Evolutionary conservation across 2,329 filamentous ascomycete species (phyloP), one percentile per base, ranked within the genome.

Genomic region (Pleomassaria siparia): DNA sequence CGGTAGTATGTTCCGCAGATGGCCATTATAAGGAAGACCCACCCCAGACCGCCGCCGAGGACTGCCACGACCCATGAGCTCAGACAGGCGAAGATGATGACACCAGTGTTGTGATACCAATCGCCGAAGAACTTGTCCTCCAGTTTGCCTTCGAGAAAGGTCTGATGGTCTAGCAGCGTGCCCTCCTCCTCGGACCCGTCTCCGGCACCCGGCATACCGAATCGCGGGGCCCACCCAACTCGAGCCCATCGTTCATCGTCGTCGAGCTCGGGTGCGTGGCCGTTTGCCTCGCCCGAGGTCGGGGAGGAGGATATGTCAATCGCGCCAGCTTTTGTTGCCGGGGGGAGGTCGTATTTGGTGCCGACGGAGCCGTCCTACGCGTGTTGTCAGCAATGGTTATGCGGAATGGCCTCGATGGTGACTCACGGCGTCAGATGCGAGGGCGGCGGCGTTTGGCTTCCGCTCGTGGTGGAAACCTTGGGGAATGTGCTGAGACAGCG

Each of bases 101-200:
- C 76, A n/a, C 79, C 94, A 2, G 91, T 85, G 71, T 99, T 99
- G 72, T 99, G 91, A 71, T 97, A 99, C 94, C 94, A 99, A 70
- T 97, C 88, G 67, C 94, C 94, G 69, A 88, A 99, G 70, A 95
- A 89, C 66, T 89, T 89, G 67, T 97, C 91, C 33, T 92, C 84
- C 28, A 99, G 73, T 70, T 86, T 86, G 50, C 84, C 81, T 67
- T 99, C 95, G 20, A 97, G 71, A 76, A 86, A 89, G 1, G 91
- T 96, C 62, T 91, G 83, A 69, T 96, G 91, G 64, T 99, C 91
- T 30, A 94, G 79, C 63, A 95, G 69, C 50, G 83, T 90, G 37
- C 71, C 71, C 48, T 87, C 85, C 33, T 79, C 76, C n/a, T 78
- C 80, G 32, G 77, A 79, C 37, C 58, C 75, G 33, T 86, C 72